These are phyloP conservation scores for Ligustrum vulgare DNA, from an alignment of 257 asterid genomes.

Conservation along the genomic window DNA sequence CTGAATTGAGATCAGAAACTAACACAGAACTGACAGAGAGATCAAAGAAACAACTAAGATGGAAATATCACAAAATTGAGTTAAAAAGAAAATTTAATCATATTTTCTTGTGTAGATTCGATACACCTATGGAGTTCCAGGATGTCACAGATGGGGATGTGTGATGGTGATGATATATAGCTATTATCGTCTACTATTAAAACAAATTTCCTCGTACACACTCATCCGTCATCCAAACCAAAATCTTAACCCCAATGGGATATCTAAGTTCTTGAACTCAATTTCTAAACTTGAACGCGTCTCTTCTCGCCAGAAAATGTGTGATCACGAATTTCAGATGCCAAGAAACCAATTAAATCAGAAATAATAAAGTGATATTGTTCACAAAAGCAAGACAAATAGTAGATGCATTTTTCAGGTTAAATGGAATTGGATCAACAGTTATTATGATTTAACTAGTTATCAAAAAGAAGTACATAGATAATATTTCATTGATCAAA, in stretches of 20 bases:
- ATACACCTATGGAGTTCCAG: not conserved
- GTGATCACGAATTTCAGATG: not conserved
- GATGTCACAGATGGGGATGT: not conserved
- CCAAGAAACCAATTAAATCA: not conserved
- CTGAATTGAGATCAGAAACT: not conserved
- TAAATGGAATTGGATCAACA: not conserved
- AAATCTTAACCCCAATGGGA: not conserved
- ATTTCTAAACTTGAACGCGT: not conserved
- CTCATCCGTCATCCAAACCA: not conserved
- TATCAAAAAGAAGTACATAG: not conserved
- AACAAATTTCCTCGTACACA: not conserved
- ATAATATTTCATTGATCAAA: conserved; percentile 15
- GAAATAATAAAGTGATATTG: not conserved
- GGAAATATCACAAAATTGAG: not conserved
- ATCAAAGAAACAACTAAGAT: not conserved
- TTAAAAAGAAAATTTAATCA: not conserved
- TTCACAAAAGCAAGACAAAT: not conserved
- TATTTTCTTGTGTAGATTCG: no score
- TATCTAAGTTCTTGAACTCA: not conserved
- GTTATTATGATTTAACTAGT: not conserved
- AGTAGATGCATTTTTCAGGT: not conserved
- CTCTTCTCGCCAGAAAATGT: not conserved
- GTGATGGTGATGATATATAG: not conserved
- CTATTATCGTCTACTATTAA: not conserved
- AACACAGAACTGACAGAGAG: not conserved